Conservation (phyloP, 2,329 filamentous ascomycete genomes). For the Thelonectria discophora region DNA sequence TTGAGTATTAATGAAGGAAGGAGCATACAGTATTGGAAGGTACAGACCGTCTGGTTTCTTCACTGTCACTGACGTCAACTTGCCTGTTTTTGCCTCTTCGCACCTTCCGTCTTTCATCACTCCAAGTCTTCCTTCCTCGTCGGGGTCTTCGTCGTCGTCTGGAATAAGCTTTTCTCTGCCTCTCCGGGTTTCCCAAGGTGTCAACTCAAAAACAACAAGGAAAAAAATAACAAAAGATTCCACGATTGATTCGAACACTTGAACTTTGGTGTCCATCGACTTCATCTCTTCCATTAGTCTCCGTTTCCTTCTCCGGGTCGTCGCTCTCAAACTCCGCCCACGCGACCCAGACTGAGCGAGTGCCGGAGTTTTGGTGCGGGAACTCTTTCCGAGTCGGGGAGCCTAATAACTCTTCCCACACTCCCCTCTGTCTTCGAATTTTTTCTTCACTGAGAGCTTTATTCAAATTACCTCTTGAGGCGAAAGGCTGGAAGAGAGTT, state of each 20-base stretch:
- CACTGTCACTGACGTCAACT: no score
- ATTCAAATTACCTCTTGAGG: not conserved
- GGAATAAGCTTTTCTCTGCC: no score
- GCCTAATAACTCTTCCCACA: not conserved
- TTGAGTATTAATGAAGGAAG: not conserved
- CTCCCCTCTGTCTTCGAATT: not conserved
- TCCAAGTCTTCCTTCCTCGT: no score
- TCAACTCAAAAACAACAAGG: no score
- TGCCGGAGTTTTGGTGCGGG: conserved; percentile 3
- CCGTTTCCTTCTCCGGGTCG: conserved; percentile 33
- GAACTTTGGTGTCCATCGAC: no score
- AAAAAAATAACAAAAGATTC: not conserved
- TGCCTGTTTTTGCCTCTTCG: no score
- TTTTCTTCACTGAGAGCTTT: not conserved
- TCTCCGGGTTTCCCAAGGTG: no score
- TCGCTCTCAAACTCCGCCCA: conserved; percentile 27
- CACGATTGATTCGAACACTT: no score
- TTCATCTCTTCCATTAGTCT: conserved; percentile 3
- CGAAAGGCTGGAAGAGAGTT: not conserved
- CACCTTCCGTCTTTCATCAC: no score
- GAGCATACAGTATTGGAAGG: no score
- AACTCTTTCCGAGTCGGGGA: not conserved
- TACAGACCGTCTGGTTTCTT: no score
- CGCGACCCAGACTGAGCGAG: conserved; percentile 13
- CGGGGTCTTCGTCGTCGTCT: no score